A percentile compares a stretch with the other conserved stretches of the same genome.
These are phyloP conservation scores for Phlebiopsis flavidoalba DNA, from an alignment of 768 basidiomycete species.

Conservation along the genomic window DNA sequence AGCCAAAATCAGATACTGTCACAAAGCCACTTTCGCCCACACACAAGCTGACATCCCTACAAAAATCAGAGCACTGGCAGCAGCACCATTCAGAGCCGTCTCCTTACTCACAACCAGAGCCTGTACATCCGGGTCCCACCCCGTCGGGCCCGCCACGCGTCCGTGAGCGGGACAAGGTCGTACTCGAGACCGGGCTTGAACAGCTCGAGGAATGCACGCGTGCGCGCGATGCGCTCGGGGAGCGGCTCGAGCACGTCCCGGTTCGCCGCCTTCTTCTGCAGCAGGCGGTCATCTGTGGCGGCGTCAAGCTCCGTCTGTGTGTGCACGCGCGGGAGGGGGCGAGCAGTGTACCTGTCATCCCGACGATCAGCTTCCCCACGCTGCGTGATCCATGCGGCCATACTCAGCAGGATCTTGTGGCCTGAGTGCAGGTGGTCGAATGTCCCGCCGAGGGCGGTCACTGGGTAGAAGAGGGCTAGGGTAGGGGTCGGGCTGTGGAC, in stretches of 20 bases:
- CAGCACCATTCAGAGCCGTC: conserved; percentile 73
- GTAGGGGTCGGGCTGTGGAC: conserved; percentile 7
- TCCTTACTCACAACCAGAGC: conserved; percentile 90
- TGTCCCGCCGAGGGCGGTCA: conserved; percentile 84
- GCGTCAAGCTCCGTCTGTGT: background rate
- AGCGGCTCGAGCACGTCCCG: conserved; percentile 64
- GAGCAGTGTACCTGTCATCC: conserved; percentile 66
- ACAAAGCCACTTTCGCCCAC: too few relatives aligned
- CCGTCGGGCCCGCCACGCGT: conserved; percentile 93
- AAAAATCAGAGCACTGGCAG: conserved; percentile 44
- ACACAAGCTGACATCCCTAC: too few relatives aligned
- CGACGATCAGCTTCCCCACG: conserved; percentile 76
- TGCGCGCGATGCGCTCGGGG: conserved; percentile 44
- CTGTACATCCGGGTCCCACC: conserved; percentile 82
- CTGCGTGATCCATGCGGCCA: conserved; percentile 77
- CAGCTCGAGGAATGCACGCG: conserved; percentile 63
- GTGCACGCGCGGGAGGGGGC: background rate
- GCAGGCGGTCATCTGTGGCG: conserved; percentile 57
- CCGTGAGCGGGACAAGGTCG: conserved; percentile 69
- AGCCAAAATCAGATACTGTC: background rate
- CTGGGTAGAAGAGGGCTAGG: conserved; percentile 39
- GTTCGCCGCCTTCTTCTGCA: conserved; percentile 64
- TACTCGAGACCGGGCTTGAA: conserved; percentile 63
- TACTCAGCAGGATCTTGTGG: conserved; percentile 93
- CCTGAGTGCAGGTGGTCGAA: conserved; percentile 98